phyloP scores from a whole-genome alignment of 805 yeast species.

The Cyberlindnera saturnus region DNA sequence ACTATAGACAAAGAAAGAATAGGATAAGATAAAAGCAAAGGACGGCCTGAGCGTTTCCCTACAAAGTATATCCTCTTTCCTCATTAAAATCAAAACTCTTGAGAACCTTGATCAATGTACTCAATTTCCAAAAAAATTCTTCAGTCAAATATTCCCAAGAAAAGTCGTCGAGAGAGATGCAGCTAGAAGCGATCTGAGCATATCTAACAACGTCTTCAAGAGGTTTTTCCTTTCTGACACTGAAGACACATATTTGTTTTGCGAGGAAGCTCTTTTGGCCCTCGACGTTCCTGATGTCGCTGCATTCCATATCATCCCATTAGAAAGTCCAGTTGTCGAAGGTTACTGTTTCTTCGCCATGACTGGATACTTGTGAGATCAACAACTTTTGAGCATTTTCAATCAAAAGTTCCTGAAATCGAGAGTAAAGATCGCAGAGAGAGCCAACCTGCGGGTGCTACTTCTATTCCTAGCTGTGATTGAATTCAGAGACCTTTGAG shows the following conservation, averaged over 20 bases:
- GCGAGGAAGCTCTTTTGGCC: background rate
- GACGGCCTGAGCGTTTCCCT: background rate
- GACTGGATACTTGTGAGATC: constrained; percentile 10
- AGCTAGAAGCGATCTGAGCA: constrained; percentile 31
- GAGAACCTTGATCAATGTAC: too few relatives aligned
- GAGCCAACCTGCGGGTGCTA: constrained; percentile 27
- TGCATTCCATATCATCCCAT: constrained; percentile 40
- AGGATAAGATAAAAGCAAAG: too few relatives aligned
- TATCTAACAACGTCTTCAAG: constrained; percentile 32
- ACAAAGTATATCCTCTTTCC: too few relatives aligned
- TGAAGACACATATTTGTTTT: constrained; percentile 8
- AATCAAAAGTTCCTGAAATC: constrained; percentile 33
- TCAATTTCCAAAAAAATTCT: constrained; percentile 51
- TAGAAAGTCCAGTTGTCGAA: constrained; percentile 26
- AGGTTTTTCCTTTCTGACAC: constrained; percentile 22
- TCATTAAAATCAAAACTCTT: too few relatives aligned
- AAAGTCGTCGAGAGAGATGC: constrained; percentile 26
- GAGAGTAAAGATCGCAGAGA: constrained; percentile 33
- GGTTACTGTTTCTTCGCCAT: constrained; percentile 25
- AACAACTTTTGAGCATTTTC: constrained; percentile 18
- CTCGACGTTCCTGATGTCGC: constrained; percentile 58
- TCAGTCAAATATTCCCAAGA: constrained; percentile 26
- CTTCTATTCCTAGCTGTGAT: background rate
- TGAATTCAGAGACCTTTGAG: constrained; percentile 10
- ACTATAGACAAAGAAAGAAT: too few relatives aligned